phyloP scores from a whole-genome alignment of 495 filamentous ascomycete genomes.

The Talaromyces adpressus region DNA sequence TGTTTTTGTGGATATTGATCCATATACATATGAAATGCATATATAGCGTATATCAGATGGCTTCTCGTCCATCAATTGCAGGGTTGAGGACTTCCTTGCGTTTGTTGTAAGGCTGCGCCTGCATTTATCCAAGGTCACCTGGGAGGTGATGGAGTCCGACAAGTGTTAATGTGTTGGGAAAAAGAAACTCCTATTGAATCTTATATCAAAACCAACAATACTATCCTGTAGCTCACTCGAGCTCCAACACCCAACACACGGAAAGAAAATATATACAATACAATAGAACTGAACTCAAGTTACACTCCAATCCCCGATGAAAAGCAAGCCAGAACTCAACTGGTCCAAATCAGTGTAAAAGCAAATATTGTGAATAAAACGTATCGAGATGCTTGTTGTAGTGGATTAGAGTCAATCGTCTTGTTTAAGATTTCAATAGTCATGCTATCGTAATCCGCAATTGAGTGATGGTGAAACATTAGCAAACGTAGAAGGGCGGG shows the following conservation, averaged over 20 bases:
- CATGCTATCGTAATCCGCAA: neutral
- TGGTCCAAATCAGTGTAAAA: neutral
- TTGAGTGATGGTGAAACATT: neutral
- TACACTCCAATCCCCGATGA: neutral
- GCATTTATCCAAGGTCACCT: too few relatives aligned
- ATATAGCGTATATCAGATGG: too few relatives aligned
- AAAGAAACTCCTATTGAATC: neutral
- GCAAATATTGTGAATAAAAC: neutral
- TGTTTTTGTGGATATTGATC: too few relatives aligned
- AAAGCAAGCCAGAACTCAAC: neutral
- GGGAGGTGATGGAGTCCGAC: too few relatives aligned
- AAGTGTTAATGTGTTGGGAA: neutral
- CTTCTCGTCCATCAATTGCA: too few relatives aligned
- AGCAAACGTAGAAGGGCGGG: neutral
- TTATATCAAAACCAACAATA: neutral
- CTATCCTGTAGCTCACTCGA: neutral
- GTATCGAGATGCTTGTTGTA: neutral
- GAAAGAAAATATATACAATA: neutral
- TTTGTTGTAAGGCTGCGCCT: too few relatives aligned
- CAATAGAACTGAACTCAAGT: neutral
- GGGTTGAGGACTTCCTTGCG: too few relatives aligned
- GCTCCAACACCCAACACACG: neutral
- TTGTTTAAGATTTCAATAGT: neutral
- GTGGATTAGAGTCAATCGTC: neutral
- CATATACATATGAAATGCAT: neutral